Evolutionary conservation across 495 filamentous ascomycete genomes (phyloP), one percentile per base, ranked within the genome.

Genomic region (Trichocladium antarcticum): DNA sequence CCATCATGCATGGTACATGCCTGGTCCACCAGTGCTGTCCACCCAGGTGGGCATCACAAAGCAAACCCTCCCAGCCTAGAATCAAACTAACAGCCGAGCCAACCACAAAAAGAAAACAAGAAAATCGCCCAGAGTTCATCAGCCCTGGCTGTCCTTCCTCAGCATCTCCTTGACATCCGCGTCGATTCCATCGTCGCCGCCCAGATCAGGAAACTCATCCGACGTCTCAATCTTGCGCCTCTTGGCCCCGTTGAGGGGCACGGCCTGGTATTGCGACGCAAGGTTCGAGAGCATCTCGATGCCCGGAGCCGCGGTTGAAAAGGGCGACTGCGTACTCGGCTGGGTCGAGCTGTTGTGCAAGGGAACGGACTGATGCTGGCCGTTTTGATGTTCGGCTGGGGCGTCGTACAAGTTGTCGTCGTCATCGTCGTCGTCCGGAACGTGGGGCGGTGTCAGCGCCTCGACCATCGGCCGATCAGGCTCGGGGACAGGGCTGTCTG

Each of bases 91-190:
- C n/a, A n/a, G n/a, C n/a, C n/a, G n/a, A n/a, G n/a, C n/a, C n/a
- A n/a, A n/a, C n/a, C n/a, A n/a, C n/a, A n/a, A n/a, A n/a, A n/a
- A n/a, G n/a, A n/a, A n/a, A n/a, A n/a, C n/a, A n/a, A n/a, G n/a
- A n/a, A n/a, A n/a, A n/a, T n/a, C n/a, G n/a, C n/a, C n/a, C 3
- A 27, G 24, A 27, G 8, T 17, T 37, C 35, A 35, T 6, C 12
- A 39, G 7, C 49, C 21, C 15, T 53, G 51, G 35, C 64, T 69
- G 16, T 72, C 73, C 51, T 79, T 75, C 44, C 79, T 74, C 50
- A 93, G 69, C 64, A 89, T 77, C 50, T 87, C 83, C n/a, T 82
- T 81, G 28, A 93, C 84, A 64, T 90, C 87, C 1, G 83, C 81
- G 58, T 93, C 87, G 54, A 93, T 70, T 24, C 80, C 87, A 52